Evolutionary conservation across 2,329 filamentous ascomycete genomes (phyloP), one percentile per base, ranked within the genome.

Genomic region (Pseudocercospora musae): DNA sequence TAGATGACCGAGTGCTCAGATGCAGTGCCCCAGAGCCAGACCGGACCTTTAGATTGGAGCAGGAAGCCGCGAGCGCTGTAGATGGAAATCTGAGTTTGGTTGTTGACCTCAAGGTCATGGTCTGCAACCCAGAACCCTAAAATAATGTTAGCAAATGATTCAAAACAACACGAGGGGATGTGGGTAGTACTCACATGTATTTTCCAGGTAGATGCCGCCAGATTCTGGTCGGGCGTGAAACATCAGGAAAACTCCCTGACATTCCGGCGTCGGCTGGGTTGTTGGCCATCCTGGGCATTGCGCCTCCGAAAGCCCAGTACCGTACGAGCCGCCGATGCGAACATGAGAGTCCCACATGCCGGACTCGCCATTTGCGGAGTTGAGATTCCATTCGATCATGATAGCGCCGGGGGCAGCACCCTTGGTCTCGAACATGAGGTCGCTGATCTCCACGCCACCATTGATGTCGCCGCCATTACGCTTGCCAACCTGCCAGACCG

Each of bases 301-400:
- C 57, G 64, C 63, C 78, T 96, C 91, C 15, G 65, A 66, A n/a
- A 98, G 84, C 67, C 90, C 78, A 27, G 93, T 96, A 63, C 94
- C 94, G 4, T 90, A 88, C 59, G 89, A 88, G 48, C 95, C 95
- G 70, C 92, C 94, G 70, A 99, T 86, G 73, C 95, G 91, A 79
- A 95, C 89, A 81, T 99, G 95, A n/a, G 93, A 88, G 72, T 99
- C 95, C 91, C 93, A 99, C 78, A 97, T 87, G 65, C 87, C 94
- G 20, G 87, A 88, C 1, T 87, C 85, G 52, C 91, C 92, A 77
- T 81, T 69, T 3, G 83, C 75, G 37, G 87, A 88, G 48, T 86
- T 86, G 46, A 96, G 81, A 78, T 97, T 97, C 90, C 92, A 97
- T 76, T 97, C 85, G 79, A 97, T 87, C 74, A 97, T 84, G 72